Conservation (phyloP, 352 stramenopile species). For the Chrysophaeum taylorii region DNA sequence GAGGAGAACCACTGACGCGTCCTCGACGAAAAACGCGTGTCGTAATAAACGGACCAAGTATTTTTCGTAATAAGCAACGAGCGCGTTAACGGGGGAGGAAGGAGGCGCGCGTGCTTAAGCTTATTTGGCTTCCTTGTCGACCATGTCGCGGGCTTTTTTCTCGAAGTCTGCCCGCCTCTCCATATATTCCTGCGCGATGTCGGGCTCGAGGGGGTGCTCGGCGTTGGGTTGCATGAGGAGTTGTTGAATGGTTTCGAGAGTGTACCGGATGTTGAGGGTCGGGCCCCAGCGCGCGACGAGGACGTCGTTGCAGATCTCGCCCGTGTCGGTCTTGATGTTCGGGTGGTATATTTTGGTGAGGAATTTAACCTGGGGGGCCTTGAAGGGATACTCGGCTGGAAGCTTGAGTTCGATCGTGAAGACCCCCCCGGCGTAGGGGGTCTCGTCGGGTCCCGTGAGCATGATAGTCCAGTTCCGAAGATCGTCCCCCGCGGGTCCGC, state of each 20-base stretch:
- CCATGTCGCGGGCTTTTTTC: slow-evolving; percentile 74
- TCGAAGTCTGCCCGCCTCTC: slow-evolving; percentile 82
- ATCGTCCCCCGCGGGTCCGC: too few species aligned
- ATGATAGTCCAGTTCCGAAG: too few species aligned
- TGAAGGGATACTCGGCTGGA: slow-evolving; percentile 89
- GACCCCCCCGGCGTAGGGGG: slow-evolving; percentile 68
- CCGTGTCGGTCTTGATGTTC: slow-evolving; percentile 85
- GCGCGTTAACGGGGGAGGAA: too few species aligned
- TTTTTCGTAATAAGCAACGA: too few species aligned
- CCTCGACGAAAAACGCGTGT: too few species aligned
- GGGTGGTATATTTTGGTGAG: slow-evolving; percentile 89
- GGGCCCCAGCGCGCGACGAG: slow-evolving; percentile 73
- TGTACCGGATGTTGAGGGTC: slow-evolving; percentile 43
- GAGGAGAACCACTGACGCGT: too few species aligned
- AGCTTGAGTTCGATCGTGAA: slow-evolving; percentile 91
- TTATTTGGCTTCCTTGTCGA: too few species aligned
- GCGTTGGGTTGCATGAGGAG: slow-evolving; percentile 83
- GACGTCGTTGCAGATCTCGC: slow-evolving; percentile 89
- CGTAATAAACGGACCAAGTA: too few species aligned
- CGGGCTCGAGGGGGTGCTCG: slow-evolving; percentile 89
- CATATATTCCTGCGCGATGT: slow-evolving; percentile 81
- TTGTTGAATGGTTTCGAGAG: slow-evolving; percentile 77
- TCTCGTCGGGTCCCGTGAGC: too few species aligned
- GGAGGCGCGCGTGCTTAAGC: too few species aligned
- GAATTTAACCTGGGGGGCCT: slow-evolving; percentile 74